Conservation (phyloP, 192 early-diverging fungal genomes). For the Mortierella hygrophila region DNA sequence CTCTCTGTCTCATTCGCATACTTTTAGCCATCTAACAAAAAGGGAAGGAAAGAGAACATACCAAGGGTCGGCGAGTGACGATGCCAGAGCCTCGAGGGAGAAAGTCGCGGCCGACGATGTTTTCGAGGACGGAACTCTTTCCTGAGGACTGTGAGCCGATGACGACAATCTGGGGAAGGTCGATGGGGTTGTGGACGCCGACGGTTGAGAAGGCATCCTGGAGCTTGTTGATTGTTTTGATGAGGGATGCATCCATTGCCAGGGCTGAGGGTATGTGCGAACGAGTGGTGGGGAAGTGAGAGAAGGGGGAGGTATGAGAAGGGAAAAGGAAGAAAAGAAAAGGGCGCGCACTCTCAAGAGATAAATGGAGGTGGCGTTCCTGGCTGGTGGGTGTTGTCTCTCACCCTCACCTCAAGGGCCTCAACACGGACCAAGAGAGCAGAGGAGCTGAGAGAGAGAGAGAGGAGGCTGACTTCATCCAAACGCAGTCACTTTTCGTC, state of each 20-base stretch:
- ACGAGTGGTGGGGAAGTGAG: neutral
- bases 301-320: neutral
- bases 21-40: neutral
- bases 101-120: constrained; percentile 99
- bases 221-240: constrained; percentile 82
- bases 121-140: constrained; percentile 98
- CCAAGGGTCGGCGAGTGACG: constrained; percentile 96
- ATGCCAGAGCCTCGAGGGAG: constrained; percentile 97
- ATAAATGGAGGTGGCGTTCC: neutral
- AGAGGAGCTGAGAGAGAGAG: neutral
- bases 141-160: constrained; percentile 91
- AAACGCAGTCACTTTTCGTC: neutral
- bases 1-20: neutral
- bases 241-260: constrained; percentile 65
- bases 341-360: neutral
- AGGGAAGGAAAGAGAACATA: constrained; percentile 35
- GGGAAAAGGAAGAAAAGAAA: neutral
- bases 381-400: neutral
- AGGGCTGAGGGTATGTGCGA: neutral
- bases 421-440: neutral
- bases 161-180: constrained; percentile 90
- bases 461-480: neutral
- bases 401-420: neutral
- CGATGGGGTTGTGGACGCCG: constrained; percentile 90
- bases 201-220: constrained; percentile 93